Base-by-base conservation (phyloP, 176 grass and related monocot species). In the Secale cereale region DNA sequence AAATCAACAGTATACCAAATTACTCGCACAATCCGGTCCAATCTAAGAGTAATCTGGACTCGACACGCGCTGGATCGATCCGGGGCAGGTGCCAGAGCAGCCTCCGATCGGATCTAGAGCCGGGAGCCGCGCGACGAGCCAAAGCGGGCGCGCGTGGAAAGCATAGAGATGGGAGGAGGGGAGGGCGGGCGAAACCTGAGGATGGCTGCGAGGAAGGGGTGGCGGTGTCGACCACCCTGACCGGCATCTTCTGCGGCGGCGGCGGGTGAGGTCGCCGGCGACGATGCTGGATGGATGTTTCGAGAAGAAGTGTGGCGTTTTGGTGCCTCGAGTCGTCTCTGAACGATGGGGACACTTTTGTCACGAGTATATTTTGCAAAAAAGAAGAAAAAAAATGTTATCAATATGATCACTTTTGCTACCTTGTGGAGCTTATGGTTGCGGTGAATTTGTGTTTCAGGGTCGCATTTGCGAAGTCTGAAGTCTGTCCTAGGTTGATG, bases 181-280 rank as follows among this genome's bases (percentile, higher is more conserved):
- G 16, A 19, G 48, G 48, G 48, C 16, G 19, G 4, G 13, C 7
- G 19, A 35, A 28, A 95, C 94, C 94, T 85, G 92, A 83, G 32
- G 92, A 63, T 27, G 89, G 63, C 66, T 90, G 84, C 26, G 88
- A 86, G 26, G 92, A 97, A 70, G 92, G 92, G 52, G 90, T 82
- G 12, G 94, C 82, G 52, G 81, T 92, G 65, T 92, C 92, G 27
- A 90, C 83, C 59, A 97, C 86, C 81, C 94, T 87, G 60, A 97
- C 94, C 52, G 92, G 94, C 94, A 97, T 97, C 79, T 68, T 82
- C 86, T 6, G 67, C 57, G 57, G 26, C 20, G 8, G 73, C 27
- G 75, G 78, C 19, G 52, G 65, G 32, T 10, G 45, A 35, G 59
- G 66, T 66, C 67, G 46, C 67, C 80, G 75, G 80, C 84, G 75